Base-by-base conservation (phyloP, 345 rosid species). In the Linum trigynum region DNA sequence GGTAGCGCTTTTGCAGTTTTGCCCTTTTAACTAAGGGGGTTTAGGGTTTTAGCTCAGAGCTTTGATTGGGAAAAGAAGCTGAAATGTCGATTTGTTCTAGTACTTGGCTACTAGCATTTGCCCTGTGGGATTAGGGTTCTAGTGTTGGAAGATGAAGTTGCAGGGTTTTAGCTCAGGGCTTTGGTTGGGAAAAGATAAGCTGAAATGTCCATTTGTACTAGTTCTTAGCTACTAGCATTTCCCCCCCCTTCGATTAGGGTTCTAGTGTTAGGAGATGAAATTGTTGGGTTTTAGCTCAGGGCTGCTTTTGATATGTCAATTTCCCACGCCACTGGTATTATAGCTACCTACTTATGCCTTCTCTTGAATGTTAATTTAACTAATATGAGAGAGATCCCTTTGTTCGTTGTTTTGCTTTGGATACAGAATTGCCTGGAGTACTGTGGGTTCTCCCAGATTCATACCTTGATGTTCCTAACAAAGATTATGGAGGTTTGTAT, bases 381-480 rank as follows among this genome's bases (percentile, higher is more conserved):
- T 4, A 41, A 41, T 8, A 41, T 1, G 5, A 3, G 53, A 0
- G 2, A 48, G 53, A 48, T 7, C 41, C 48, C 38, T 55, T 53
- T 48, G 64, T 17, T 23, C 23, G 32, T 5, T 41, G 39, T 15
- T 23, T 37, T 64, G 57, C 41, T 9, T 56, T 75, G 73, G 66
- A 58, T 62, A 66, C 74, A 90, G 97, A 75, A 11, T 69, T 83
- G 65, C 96, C 97, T 62, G 89, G 92, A 70, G 99, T 94, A 55
- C 90, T 90, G 16, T 94, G 97, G 99, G 97, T 94, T 41, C 77
- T 94, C 23, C 97, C 96, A 0, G 99, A 94, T 85, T 94, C 99
- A 2, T 90, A 88, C 71, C 89, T 88, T 36, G 99, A 90, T 69
- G 99, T 94, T 58, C 99, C 95, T 58, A 90, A 88, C 79, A 94